phyloP scores from a whole-genome alignment of 2,329 filamentous ascomycete genomes.

The Monilinia laxa region DNA sequence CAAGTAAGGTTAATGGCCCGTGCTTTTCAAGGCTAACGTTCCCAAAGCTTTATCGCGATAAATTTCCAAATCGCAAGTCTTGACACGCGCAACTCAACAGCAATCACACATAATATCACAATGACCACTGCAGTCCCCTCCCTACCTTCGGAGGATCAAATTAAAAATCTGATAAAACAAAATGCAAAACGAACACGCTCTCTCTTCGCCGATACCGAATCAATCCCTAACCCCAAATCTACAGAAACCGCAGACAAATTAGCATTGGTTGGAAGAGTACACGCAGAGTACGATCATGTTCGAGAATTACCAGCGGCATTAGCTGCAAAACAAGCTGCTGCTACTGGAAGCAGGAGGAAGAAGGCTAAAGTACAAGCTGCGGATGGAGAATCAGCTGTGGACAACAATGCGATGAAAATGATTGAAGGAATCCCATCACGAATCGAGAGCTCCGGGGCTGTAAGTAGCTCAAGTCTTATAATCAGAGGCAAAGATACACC shows the following conservation, averaged over 20 bases:
- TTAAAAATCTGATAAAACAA: constrained; percentile 44
- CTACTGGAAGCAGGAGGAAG: constrained; percentile 58
- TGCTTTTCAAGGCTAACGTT: constrained; percentile 15
- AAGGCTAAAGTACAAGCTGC: constrained; percentile 54
- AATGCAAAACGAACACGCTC: constrained; percentile 46
- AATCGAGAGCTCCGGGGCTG: constrained; percentile 34
- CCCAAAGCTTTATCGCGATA: constrained; percentile 22
- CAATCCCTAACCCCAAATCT: constrained; percentile 28
- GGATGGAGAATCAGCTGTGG: constrained; percentile 31
- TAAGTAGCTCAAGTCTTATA: constrained; percentile 56
- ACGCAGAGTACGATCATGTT: constrained; percentile 72
- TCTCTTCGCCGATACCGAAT: constrained; percentile 42
- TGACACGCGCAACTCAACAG: constrained; percentile 2
- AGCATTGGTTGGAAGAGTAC: constrained; percentile 39
- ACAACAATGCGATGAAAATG: constrained; percentile 60
- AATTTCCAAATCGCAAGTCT: constrained; percentile 15
- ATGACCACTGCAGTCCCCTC: constrained; percentile 21
- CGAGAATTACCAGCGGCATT: constrained; percentile 74
- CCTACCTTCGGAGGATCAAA: constrained; percentile 31
- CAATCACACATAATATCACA: constrained; percentile 7
- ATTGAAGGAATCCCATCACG: constrained; percentile 60
- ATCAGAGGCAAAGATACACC: constrained; percentile 49
- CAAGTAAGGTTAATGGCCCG: not conserved
- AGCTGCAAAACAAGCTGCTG: constrained; percentile 73
- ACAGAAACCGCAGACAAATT: constrained; percentile 37